A percentile compares a stretch with the other conserved stretches of the same genome.
Conservation (phyloP, 2,329 filamentous ascomycete species). For the Xylariaceae sp. region DNA sequence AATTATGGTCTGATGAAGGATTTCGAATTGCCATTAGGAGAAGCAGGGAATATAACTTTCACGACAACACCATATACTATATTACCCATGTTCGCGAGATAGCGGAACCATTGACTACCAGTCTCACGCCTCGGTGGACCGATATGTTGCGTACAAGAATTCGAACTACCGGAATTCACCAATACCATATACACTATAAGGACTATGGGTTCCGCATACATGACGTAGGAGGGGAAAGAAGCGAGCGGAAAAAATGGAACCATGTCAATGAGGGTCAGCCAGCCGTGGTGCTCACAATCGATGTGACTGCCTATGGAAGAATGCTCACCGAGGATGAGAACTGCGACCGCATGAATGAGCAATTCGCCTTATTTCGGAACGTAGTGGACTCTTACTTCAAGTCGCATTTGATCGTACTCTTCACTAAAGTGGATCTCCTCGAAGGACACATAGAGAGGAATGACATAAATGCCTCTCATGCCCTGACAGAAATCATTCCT, state of each 20-base stretch:
- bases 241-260: slow-evolving; percentile 11
- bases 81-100: slow-evolving; percentile 3
- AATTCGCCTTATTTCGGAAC: neutral
- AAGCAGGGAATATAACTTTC: neutral
- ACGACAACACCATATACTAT: slow-evolving; percentile 6
- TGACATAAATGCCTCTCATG: neutral
- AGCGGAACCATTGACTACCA: neutral
- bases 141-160: slow-evolving; percentile 5
- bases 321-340: neutral
- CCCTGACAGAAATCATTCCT: neutral
- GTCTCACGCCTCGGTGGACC: neutral
- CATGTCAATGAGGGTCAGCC: slow-evolving; percentile 1
- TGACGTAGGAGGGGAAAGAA: slow-evolving; percentile 7
- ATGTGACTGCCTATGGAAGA: slow-evolving; percentile 5
- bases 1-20: neutral
- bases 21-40: neutral
- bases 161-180: slow-evolving; percentile 8
- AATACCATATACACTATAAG: neutral
- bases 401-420: slow-evolving; percentile 8
- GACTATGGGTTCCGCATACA: neutral
- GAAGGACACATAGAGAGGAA: neutral
- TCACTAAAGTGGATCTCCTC: slow-evolving; percentile 15
- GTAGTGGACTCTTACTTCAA: neutral
- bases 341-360: slow-evolving; percentile 3
- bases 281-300: slow-evolving; percentile 5